Conservation (phyloP, 2,329 filamentous ascomycete genomes). For the Neofusicoccum kwambonambiense region DNA sequence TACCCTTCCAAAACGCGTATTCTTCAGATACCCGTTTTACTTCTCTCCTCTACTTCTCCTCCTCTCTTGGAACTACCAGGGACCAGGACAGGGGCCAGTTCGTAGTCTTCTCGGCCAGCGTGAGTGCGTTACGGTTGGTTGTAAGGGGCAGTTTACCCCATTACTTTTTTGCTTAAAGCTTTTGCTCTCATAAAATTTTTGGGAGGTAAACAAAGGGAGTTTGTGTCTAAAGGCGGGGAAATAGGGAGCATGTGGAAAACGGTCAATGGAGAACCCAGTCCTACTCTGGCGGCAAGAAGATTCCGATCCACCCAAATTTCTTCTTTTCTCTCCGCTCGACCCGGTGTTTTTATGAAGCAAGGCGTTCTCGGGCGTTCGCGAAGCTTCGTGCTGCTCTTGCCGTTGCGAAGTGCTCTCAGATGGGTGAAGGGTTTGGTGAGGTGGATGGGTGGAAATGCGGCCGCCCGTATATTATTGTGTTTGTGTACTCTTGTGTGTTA, state of each 20-base stretch:
- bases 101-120: neutral
- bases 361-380: neutral
- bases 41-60: neutral
- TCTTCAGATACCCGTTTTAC: conserved; percentile 8
- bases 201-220: neutral
- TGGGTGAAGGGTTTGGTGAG: neutral
- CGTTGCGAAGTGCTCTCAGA: neutral
- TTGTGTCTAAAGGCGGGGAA: neutral
- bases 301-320: neutral
- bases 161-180: too few species aligned
- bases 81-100: neutral
- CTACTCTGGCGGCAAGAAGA: too few species aligned
- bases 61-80: neutral
- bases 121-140: neutral
- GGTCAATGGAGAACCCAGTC: neutral
- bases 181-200: neutral
- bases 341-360: neutral
- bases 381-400: neutral
- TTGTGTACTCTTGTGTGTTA: neutral
- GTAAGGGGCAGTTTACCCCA: too few species aligned
- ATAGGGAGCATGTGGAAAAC: neutral
- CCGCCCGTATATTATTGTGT: neutral
- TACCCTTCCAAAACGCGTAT: conserved; percentile 13
- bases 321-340: neutral
- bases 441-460: neutral